Base-by-base conservation (phyloP, 768 basidiomycete genomes). In the Gloeophyllum trabeum region DNA sequence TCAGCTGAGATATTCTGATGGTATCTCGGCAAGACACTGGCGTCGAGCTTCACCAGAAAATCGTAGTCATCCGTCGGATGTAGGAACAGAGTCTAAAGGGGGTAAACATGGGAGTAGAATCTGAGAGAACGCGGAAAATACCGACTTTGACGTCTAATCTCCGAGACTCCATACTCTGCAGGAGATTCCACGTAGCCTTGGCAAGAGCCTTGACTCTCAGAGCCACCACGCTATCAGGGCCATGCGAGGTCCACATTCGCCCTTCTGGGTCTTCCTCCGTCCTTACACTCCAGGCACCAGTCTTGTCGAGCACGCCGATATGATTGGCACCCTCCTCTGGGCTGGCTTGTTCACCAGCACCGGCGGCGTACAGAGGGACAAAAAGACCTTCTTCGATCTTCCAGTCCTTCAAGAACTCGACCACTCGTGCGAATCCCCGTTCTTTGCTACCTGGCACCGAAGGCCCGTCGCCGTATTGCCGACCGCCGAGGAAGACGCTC, bases 41-140 rank as follows among this genome's bases (percentile, higher is more conserved):
- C 67, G 34, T 91, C 69, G 18, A 98, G 71, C 45, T 84, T 73
- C 24, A 98, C 65, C 5, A 96, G 49, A 50, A 97, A 72, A 51
- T 96, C 83, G 54, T 96, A 99, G 52, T 92, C 85, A 2, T 76
- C 66, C 2, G 76, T 73, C 0, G 92, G 86, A 50, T 94, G 89
- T 6, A 74, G 63, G 63, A 97, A 96, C 41, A 98, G 68, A n/a
- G 73, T 64, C 92, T 94, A 49, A 4, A 37, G 39, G 36, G 6
- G 24, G 26, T 28, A n/a, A n/a, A n/a, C 38, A 1, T 2, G 6
- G 3, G 28, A n/a, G 34, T 30, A 7, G 4, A 18, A 22, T 5
- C 0, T n/a, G 5, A 10, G 41, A 16, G 25, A 35, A 19, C 3
- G 5, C 37, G 19, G 46, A 4, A 6, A 43, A 35, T 37, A 39